phyloP scores from a whole-genome alignment of 768 basidiomycete genomes.

The Hebeloma cylindrosporum region DNA sequence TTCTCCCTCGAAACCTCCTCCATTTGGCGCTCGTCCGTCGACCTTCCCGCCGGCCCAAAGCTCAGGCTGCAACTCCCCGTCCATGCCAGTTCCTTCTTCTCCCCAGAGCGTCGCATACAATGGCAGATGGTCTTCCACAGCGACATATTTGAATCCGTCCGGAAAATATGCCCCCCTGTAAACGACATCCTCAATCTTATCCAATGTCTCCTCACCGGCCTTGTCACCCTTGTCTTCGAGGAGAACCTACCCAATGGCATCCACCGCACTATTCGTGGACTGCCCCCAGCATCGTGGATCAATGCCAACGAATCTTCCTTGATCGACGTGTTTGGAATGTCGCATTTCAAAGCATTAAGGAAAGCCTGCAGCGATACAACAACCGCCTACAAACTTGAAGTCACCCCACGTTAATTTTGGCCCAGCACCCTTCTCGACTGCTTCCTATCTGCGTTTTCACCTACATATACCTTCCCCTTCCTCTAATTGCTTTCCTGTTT shows the following conservation, averaged over 20 bases:
- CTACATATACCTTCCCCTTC: conserved; percentile 12
- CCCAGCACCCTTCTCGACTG: conserved; percentile 1
- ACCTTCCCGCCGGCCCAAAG: conserved; percentile 75
- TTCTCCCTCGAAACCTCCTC: conserved; percentile 78
- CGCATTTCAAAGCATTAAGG: conserved; percentile 71
- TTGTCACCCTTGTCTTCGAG: conserved; percentile 72
- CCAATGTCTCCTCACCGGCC: conserved; percentile 71
- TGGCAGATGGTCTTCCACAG: conserved; percentile 91
- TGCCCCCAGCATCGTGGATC: conserved; percentile 80
- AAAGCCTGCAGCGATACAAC: conserved; percentile 71
- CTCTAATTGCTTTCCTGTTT: conserved; percentile 39
- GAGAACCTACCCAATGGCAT: conserved; percentile 69
- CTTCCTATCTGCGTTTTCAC: conserved; percentile 1
- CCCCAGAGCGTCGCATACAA: conserved; percentile 78
- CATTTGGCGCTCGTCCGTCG: conserved; percentile 74
- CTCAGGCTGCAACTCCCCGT: conserved; percentile 72
- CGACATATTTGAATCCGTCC: conserved; percentile 69
- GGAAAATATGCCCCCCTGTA: conserved; percentile 67
- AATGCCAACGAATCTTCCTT: conserved; percentile 65
- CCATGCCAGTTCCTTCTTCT: conserved; percentile 84
- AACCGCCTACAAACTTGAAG: conserved; percentile 73
- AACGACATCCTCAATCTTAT: conserved; percentile 68
- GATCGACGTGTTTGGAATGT: conserved; percentile 68
- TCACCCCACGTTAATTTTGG: conserved; percentile 38
- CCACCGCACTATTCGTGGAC: conserved; percentile 73